These are phyloP conservation scores for Saturnispora silvae DNA, from an alignment of 805 yeast species.

Conservation along the genomic window DNA sequence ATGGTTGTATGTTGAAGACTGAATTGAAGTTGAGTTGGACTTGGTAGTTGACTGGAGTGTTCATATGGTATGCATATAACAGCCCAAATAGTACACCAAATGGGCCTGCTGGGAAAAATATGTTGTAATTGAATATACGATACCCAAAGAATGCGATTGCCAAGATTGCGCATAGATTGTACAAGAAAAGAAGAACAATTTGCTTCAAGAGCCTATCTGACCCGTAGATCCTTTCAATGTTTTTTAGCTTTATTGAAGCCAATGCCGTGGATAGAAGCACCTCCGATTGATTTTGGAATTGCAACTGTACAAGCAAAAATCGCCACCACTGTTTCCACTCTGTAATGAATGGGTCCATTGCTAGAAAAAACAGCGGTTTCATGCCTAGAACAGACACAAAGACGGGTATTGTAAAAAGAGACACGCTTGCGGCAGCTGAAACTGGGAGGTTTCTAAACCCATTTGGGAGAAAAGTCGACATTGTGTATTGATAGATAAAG, in stretches of 20 bases:
- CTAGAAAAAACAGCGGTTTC: constrained; percentile 33
- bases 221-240: constrained; percentile 48
- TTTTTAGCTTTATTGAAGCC: constrained; percentile 41
- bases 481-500: constrained; percentile 3
- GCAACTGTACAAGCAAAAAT: constrained; percentile 35
- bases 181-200: constrained; percentile 33
- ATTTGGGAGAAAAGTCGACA: constrained; percentile 23
- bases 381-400: constrained; percentile 32
- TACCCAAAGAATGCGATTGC: constrained; percentile 27
- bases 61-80: constrained; percentile 30
- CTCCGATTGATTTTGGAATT: constrained; percentile 53
- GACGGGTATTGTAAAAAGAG: constrained; percentile 30
- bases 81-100: constrained; percentile 30
- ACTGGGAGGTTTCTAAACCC: constrained; percentile 31
- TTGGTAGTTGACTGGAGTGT: constrained; percentile 32
- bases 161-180: constrained; percentile 33
- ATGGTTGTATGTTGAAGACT: constrained; percentile 14
- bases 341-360: constrained; percentile 43
- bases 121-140: constrained; percentile 24
- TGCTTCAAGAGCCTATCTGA: constrained; percentile 41
- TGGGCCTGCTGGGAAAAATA: constrained; percentile 38
- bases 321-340: constrained; percentile 53
- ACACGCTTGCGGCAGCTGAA: constrained; percentile 27
- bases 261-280: constrained; percentile 35
- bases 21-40: constrained; percentile 28